Conservation (phyloP, 805 yeast genomes). For the Metschnikowia cubensis region DNA sequence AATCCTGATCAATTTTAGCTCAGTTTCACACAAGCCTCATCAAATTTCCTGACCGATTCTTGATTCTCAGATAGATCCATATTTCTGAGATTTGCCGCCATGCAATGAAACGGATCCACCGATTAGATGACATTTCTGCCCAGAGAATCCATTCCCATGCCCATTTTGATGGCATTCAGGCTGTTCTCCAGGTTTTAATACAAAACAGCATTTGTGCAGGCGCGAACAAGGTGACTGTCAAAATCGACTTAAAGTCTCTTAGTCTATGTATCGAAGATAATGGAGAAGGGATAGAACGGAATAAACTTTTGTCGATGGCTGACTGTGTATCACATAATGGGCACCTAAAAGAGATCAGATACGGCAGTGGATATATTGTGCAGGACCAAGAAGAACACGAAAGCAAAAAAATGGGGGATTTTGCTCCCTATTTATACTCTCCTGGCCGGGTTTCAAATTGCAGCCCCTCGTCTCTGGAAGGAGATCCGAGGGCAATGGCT, state of each 20-base stretch:
- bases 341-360: background rate
- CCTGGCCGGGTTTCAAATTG: background rate
- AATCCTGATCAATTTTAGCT: too few relatives aligned
- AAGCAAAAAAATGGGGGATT: background rate
- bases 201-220: slow-evolving; percentile 55
- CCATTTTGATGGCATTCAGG: slow-evolving; percentile 30
- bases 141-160: slow-evolving; percentile 29
- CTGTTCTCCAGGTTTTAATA: slow-evolving; percentile 47
- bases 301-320: background rate
- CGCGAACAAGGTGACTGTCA: slow-evolving; percentile 37
- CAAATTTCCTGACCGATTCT: too few relatives aligned
- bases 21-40: too few relatives aligned
- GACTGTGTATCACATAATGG: background rate
- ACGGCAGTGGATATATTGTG: background rate
- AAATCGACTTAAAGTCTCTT: slow-evolving; percentile 29
- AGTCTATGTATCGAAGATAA: slow-evolving; percentile 53
- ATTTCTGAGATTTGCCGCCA: background rate
- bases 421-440: background rate
- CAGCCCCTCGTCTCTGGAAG: background rate
- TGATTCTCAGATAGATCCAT: background rate
- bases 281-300: slow-evolving; percentile 58
- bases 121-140: background rate
- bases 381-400: background rate
- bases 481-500: background rate
- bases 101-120: slow-evolving; percentile 2